Evolutionary conservation across 1,284 basidiomycete genomes (phyloP).

Genomic region (Exobasidium cylindrosporum): DNA sequence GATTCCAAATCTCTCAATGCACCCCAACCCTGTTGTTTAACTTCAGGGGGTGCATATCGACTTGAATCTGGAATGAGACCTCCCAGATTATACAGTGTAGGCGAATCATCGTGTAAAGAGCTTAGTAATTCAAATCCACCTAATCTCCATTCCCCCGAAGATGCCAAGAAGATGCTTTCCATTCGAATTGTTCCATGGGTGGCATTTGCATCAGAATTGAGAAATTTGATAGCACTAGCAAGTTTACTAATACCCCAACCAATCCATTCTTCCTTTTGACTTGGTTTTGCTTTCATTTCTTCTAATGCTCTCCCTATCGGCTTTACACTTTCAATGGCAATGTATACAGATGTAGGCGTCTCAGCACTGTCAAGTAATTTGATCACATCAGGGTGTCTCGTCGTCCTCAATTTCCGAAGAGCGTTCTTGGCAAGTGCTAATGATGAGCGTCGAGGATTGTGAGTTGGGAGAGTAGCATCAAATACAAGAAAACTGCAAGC

Average conservation of each 20-base stretch:
- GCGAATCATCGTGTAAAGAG: conserved; percentile 70
- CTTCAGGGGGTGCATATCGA: conserved; percentile 70
- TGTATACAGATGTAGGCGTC: conserved; percentile 79
- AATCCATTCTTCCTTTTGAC: conserved; percentile 70
- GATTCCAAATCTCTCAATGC: conserved; percentile 71
- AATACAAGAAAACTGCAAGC: conserved; percentile 43
- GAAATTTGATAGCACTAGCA: conserved; percentile 82
- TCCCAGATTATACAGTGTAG: conserved; percentile 64
- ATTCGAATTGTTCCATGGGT: conserved; percentile 82
- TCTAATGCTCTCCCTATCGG: conserved; percentile 70
- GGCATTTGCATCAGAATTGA: conserved; percentile 66
- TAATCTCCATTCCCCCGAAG: conserved; percentile 90
- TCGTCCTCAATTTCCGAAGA: conserved; percentile 81
- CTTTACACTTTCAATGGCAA: conserved; percentile 88
- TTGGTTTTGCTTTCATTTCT: conserved; percentile 60
- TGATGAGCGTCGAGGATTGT: conserved; percentile 24
- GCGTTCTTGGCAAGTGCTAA: conserved; percentile 81
- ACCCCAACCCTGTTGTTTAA: conserved; percentile 76
- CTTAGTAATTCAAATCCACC: conserved; percentile 91
- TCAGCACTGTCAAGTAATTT: conserved; percentile 84
- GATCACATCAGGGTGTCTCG: conserved; percentile 90
- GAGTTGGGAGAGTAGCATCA: conserved; percentile 34
- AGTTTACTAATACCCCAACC: conserved; percentile 90
- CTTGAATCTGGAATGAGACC: conserved; percentile 47
- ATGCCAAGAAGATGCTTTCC: conserved; percentile 74